Conservation (phyloP, 345 rosid genomes). For the Arabidopsis arenosa region DNA sequence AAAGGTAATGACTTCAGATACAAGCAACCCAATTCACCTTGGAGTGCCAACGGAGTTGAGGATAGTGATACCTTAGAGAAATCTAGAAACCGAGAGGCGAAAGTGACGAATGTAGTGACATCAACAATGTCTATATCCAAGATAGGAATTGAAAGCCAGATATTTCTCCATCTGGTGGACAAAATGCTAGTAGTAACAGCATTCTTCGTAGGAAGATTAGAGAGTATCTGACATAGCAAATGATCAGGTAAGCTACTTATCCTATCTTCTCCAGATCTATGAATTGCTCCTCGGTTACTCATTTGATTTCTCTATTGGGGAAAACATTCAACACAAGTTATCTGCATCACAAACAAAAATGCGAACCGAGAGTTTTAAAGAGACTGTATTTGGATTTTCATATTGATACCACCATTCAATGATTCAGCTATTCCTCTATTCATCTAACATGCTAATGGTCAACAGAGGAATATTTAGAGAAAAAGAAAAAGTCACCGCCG, state of each 20-base stretch:
- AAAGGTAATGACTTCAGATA: slow-evolving; percentile 6
- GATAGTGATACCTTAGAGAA: slow-evolving; percentile 57
- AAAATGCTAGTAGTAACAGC: background rate
- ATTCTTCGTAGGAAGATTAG: background rate
- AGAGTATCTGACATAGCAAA: background rate
- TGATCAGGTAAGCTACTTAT: background rate
- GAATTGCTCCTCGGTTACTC: background rate
- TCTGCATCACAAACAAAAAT: too few species aligned
- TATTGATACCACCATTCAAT: background rate
- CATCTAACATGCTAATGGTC: background rate
- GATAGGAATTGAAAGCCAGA: background rate
- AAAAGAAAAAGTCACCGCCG: background rate
- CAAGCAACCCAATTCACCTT: slow-evolving; percentile 54
- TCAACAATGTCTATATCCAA: background rate
- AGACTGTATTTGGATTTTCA: slow-evolving; percentile 12
- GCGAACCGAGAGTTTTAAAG: too few species aligned
- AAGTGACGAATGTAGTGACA: background rate
- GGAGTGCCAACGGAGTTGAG: slow-evolving; percentile 99
- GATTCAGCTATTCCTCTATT: too few species aligned
- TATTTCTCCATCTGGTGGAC: background rate
- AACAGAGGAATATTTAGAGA: background rate
- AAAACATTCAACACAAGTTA: too few species aligned
- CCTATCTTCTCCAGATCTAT: background rate
- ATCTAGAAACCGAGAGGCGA: background rate
- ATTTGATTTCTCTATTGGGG: background rate